Conservation (phyloP, 805 yeast genomes). For the Saccharomycopsis javanensis region DNA sequence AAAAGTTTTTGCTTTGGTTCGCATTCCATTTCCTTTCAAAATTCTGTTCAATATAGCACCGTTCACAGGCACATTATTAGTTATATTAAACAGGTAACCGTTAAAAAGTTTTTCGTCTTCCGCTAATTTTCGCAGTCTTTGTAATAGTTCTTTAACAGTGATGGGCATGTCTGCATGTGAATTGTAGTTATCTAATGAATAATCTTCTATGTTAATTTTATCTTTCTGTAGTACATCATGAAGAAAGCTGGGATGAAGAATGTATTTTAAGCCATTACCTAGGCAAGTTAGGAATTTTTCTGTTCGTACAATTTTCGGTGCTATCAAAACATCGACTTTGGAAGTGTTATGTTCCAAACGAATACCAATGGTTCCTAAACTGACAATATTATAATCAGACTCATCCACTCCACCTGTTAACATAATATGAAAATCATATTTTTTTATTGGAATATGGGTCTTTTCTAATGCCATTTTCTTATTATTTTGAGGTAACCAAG, state of each 20-base stretch:
- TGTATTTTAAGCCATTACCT: conserved; percentile 42
- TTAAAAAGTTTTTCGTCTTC: conserved; percentile 33
- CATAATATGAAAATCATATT: conserved; percentile 38
- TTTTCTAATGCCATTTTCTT: conserved; percentile 1
- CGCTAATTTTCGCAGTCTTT: conserved; percentile 10
- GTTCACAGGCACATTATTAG: conserved; percentile 54
- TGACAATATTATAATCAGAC: conserved; percentile 33
- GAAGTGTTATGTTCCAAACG: conserved; percentile 34
- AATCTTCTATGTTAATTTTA: conserved; percentile 11
- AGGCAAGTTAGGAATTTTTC: conserved; percentile 74
- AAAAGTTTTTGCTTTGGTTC: conserved; percentile 25
- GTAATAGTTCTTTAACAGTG: not conserved
- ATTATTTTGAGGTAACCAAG: not conserved
- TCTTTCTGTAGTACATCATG: conserved; percentile 31
- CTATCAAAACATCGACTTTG: conserved; percentile 47
- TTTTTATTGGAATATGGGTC: conserved; percentile 17
- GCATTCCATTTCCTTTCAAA: conserved; percentile 50
- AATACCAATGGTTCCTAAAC: conserved; percentile 49
- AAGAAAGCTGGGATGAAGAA: conserved; percentile 47
- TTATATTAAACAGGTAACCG: conserved; percentile 42
- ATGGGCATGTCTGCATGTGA: not conserved
- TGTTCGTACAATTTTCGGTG: conserved; percentile 77
- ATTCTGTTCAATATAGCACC: conserved; percentile 44
- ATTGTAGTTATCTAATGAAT: conserved; percentile 4
- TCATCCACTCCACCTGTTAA: conserved; percentile 59